These are phyloP conservation scores for Metarhizium brunneum DNA, from an alignment of 2,329 filamentous ascomycete species.

Conservation along the genomic window DNA sequence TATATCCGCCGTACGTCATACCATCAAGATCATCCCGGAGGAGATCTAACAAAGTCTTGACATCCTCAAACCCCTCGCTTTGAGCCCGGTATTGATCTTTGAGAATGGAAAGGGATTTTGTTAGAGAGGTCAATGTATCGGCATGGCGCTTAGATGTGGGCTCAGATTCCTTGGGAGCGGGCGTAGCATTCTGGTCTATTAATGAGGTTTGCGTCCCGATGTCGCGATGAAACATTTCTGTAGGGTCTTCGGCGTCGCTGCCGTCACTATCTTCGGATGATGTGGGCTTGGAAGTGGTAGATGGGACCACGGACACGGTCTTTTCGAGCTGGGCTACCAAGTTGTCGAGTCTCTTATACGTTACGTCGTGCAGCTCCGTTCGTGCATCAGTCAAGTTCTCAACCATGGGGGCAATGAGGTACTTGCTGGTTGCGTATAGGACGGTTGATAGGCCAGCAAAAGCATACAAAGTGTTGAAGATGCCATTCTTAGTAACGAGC, in stretches of 20 bases:
- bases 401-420: conserved; percentile 55
- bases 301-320: conserved; percentile 53
- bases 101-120: conserved; percentile 31
- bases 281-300: conserved; percentile 9
- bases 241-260: conserved; percentile 52
- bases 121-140: conserved; percentile 32
- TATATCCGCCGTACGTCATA: conserved; percentile 37
- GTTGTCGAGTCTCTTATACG: conserved; percentile 33
- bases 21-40: conserved; percentile 58
- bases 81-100: conserved; percentile 33
- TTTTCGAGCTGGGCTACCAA: conserved; percentile 43
- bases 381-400: conserved; percentile 42
- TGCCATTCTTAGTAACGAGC: conserved; percentile 49
- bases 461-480: conserved; percentile 51
- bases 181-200: conserved; percentile 9
- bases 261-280: conserved; percentile 19
- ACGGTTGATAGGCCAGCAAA: conserved; percentile 49
- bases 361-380: conserved; percentile 40
- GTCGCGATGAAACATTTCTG: conserved; percentile 74
- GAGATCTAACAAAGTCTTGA: conserved; percentile 44
- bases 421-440: conserved; percentile 63
- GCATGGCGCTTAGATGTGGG: conserved; percentile 28
- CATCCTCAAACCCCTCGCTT: conserved; percentile 39
- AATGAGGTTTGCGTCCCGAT: conserved; percentile 66
- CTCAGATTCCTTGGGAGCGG: conserved; percentile 12